phyloP scores from a whole-genome alignment of 768 basidiomycete species.

The Tremella mesenterica region DNA sequence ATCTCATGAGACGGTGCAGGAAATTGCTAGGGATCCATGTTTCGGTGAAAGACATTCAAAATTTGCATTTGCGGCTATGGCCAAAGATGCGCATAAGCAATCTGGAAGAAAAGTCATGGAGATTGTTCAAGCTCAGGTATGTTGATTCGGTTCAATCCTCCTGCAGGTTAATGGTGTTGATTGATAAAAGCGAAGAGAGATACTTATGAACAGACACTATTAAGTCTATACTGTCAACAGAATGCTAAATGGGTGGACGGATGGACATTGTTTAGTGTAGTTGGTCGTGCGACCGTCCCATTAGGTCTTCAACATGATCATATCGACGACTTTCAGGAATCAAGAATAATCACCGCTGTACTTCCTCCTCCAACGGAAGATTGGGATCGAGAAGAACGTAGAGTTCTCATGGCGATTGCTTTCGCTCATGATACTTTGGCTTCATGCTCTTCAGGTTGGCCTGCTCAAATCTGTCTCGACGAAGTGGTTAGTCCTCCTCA shows the following conservation, averaged over 20 bases:
- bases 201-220: background rate
- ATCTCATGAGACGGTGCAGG: constrained; percentile 3
- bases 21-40: constrained; percentile 16
- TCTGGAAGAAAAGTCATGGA: constrained; percentile 20
- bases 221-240: constrained; percentile 12
- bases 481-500: constrained; percentile 24
- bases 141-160: background rate
- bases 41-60: constrained; percentile 31
- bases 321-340: constrained; percentile 6
- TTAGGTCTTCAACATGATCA: constrained; percentile 17
- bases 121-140: constrained; percentile 23
- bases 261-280: constrained; percentile 19
- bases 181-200: constrained; percentile 1
- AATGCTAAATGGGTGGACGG: constrained; percentile 33
- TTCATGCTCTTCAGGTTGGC: constrained; percentile 24
- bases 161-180: background rate
- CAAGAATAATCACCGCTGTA: constrained; percentile 5
- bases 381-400: constrained; percentile 32
- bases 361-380: constrained; percentile 19
- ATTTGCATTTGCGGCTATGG: constrained; percentile 15
- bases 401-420: constrained; percentile 17
- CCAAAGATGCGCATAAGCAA: background rate
- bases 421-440: constrained; percentile 19
- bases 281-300: constrained; percentile 16
- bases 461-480: constrained; percentile 17